phyloP scores from a whole-genome alignment of 108 stramenopile genomes.

The Aurantiochytrium sp. region DNA sequence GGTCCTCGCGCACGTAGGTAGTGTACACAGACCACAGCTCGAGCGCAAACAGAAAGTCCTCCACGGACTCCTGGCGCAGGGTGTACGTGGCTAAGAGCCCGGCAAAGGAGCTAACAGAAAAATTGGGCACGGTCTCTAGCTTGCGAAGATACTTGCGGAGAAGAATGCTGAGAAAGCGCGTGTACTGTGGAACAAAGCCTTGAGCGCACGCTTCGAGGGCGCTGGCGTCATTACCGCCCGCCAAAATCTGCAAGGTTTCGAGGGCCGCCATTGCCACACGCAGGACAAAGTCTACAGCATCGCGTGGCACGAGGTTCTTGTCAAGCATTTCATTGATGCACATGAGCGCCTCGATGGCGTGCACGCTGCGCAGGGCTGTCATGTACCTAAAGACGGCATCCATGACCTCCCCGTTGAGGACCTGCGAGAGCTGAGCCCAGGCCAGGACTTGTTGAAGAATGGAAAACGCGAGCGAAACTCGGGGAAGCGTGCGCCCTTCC shows the following conservation, averaged over 20 bases:
- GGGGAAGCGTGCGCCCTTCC: background rate
- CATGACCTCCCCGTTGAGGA: background rate
- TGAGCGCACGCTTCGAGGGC: background rate
- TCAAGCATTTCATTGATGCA: conserved; percentile 16
- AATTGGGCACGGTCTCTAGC: background rate
- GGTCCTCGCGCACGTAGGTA: background rate
- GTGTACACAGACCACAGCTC: background rate
- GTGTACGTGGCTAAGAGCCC: background rate
- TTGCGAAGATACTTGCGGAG: background rate
- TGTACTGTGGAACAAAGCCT: background rate
- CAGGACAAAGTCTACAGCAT: background rate
- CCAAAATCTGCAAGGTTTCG: background rate
- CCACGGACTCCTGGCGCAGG: background rate
- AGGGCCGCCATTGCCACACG: background rate
- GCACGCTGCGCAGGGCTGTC: background rate
- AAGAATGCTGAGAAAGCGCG: background rate
- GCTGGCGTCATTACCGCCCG: background rate
- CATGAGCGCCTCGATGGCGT: background rate
- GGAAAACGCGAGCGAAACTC: background rate
- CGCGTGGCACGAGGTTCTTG: background rate
- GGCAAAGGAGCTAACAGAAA: background rate
- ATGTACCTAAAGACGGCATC: conserved; percentile 4
- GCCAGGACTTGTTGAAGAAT: background rate
- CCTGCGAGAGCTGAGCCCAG: background rate
- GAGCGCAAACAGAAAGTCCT: background rate